phyloP scores from a whole-genome alignment of 2,329 filamentous ascomycete genomes.

The Monilinia laxa region DNA sequence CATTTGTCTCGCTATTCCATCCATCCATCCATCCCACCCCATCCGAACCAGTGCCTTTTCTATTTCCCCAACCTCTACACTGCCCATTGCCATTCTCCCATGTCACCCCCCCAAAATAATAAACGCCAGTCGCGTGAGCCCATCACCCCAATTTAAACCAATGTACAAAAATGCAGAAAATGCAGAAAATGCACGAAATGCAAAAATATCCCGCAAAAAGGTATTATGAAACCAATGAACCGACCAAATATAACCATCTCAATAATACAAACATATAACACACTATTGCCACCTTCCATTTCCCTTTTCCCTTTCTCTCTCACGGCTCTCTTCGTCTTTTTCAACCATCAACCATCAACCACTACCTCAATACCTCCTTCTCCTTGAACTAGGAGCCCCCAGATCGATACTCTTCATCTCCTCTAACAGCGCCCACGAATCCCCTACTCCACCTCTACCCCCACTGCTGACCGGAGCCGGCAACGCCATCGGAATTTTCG shows the following conservation, averaged over 20 bases:
- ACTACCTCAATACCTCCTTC: constrained; percentile 26
- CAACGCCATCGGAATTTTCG: constrained; percentile 61
- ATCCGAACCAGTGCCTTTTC: not conserved
- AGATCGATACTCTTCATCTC: constrained; percentile 70
- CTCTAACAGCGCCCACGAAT: constrained; percentile 61
- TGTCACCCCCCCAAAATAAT: not conserved
- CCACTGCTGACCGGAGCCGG: constrained; percentile 8
- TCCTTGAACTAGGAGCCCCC: constrained; percentile 52
- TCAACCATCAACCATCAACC: too few relatives aligned
- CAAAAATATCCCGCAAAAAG: not conserved
- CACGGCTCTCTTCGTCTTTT: not conserved
- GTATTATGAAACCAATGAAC: constrained; percentile 3
- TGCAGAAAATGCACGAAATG: not conserved
- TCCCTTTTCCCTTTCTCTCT: not conserved
- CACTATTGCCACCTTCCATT: not conserved
- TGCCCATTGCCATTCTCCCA: not conserved
- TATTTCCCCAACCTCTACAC: not conserved
- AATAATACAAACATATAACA: constrained; percentile 18
- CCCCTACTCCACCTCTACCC: not conserved
- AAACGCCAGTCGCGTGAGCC: not conserved
- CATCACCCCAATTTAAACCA: constrained; percentile 2
- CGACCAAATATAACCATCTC: constrained; percentile 4
- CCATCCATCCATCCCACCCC: not conserved
- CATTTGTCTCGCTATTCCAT: not conserved
- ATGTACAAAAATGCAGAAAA: not conserved